Percentiles rank a stretch among this genome's conserved stretches.
Conservation (phyloP, 331 rosid species). For the Acacia concinna region DNA sequence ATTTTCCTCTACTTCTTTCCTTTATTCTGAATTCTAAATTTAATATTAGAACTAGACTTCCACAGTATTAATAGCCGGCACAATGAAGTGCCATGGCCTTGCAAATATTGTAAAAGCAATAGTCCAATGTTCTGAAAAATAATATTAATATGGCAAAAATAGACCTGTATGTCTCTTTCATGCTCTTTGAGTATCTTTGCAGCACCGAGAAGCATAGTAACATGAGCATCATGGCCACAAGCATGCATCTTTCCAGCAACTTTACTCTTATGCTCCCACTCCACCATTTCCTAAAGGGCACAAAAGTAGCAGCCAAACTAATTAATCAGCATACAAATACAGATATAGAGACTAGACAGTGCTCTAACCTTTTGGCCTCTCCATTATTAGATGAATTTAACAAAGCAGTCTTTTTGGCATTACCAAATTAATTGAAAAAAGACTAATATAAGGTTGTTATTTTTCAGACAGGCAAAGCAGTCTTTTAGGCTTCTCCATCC, state of each 20-base stretch:
- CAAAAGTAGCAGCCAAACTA: neutral
- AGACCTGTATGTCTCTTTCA: constrained; percentile 61
- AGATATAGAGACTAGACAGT: neutral
- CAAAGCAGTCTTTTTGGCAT: neutral
- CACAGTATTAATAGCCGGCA: neutral
- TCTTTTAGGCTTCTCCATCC: too few species aligned
- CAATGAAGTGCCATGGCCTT: neutral
- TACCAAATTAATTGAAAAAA: neutral
- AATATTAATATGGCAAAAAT: neutral
- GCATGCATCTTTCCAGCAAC: constrained; percentile 83
- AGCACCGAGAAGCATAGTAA: constrained; percentile 77
- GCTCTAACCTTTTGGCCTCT: neutral
- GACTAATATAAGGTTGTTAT: neutral
- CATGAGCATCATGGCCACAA: constrained; percentile 93
- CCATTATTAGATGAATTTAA: neutral
- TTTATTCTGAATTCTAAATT: neutral
- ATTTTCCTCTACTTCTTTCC: neutral
- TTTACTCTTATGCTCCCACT: constrained; percentile 90
- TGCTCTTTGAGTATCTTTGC: constrained; percentile 78
- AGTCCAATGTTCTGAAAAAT: neutral
- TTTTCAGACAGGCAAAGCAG: too few species aligned
- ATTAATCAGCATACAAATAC: neutral
- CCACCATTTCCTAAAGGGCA: constrained; percentile 69
- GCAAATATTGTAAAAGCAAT: neutral
- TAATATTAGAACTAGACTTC: neutral